Percentiles rank a stretch among this genome's conserved stretches.
Conservation (phyloP, 2,329 filamentous ascomycete genomes). For the Botryotinia calthae region DNA sequence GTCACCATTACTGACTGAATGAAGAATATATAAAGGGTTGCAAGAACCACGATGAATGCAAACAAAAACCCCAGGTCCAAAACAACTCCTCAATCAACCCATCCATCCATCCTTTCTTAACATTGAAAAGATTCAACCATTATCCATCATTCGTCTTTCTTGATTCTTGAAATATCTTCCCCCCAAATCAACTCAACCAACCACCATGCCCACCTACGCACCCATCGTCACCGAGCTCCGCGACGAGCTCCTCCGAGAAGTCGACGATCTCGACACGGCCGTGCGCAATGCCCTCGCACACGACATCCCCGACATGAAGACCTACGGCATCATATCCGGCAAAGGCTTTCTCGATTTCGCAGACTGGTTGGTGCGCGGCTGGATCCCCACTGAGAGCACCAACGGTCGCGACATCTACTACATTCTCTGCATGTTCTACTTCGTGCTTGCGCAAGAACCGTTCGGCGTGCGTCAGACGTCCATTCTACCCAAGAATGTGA, state of each 20-base stretch:
- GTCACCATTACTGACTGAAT: background rate
- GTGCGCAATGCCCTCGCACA: slow-evolving; percentile 9
- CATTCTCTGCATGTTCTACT: slow-evolving; percentile 44
- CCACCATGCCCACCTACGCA: slow-evolving; percentile 7
- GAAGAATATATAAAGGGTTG: background rate
- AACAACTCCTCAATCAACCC: background rate
- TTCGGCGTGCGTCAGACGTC: slow-evolving; percentile 35
- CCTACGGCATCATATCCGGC: slow-evolving; percentile 3
- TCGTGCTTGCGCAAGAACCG: slow-evolving; percentile 41
- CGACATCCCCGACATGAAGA: slow-evolving; percentile 11
- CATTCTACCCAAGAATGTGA: slow-evolving; percentile 37
- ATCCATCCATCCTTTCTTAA: background rate
- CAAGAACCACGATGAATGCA: background rate
- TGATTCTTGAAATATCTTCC: background rate
- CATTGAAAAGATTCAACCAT: background rate
- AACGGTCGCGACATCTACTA: slow-evolving; percentile 41
- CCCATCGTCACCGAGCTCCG: slow-evolving; percentile 6
- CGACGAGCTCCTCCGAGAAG: slow-evolving; percentile 15
- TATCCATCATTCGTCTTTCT: too few relatives aligned
- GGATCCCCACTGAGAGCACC: slow-evolving; percentile 41
- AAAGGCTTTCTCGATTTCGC: slow-evolving; percentile 16
- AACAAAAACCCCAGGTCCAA: background rate
- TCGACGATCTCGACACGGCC: slow-evolving; percentile 16
- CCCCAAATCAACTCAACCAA: background rate
- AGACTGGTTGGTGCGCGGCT: slow-evolving; percentile 27